Evolutionary conservation across 345 rosid genomes (phyloP).

Genomic region (Xanthoceras sorbifolium): DNA sequence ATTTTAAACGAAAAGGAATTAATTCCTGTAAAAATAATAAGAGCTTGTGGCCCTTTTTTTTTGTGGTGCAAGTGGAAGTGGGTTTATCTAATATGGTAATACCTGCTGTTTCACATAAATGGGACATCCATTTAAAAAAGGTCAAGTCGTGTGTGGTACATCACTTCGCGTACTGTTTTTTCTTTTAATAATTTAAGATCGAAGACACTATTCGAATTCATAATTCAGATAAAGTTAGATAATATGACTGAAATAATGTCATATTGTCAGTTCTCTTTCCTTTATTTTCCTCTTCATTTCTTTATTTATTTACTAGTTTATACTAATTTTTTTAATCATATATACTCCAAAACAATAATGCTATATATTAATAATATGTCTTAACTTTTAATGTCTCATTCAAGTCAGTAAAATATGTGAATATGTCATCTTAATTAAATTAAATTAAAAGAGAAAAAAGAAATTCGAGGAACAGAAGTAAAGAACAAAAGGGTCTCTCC

Average conservation of each 20-base stretch:
- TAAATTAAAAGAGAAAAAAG: neutral
- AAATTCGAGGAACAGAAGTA: neutral
- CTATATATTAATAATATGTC: too few relatives aligned
- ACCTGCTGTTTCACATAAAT: neutral
- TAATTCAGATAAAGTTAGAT: too few relatives aligned
- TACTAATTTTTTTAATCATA: too few relatives aligned
- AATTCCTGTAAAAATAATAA: neutral
- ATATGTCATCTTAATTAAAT: too few relatives aligned
- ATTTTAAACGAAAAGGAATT: neutral
- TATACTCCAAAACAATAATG: neutral
- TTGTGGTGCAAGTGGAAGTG: neutral
- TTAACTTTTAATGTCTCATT: too few relatives aligned
- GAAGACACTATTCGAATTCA: too few relatives aligned
- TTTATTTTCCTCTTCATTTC: too few relatives aligned
- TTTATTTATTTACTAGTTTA: too few relatives aligned
- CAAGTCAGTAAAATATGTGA: too few relatives aligned
- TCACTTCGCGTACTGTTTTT: neutral
- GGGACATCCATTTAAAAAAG: conserved; percentile 4
- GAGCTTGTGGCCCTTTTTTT: neutral
- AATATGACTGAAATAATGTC: too few relatives aligned
- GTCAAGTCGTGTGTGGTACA: neutral
- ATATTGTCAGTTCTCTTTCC: too few relatives aligned
- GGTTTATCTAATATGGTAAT: neutral
- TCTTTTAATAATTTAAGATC: neutral
- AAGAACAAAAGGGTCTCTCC: conserved; percentile 1